Base-by-base conservation (phyloP, 2,329 filamentous ascomycete genomes). In the Apiospora arundinis region DNA sequence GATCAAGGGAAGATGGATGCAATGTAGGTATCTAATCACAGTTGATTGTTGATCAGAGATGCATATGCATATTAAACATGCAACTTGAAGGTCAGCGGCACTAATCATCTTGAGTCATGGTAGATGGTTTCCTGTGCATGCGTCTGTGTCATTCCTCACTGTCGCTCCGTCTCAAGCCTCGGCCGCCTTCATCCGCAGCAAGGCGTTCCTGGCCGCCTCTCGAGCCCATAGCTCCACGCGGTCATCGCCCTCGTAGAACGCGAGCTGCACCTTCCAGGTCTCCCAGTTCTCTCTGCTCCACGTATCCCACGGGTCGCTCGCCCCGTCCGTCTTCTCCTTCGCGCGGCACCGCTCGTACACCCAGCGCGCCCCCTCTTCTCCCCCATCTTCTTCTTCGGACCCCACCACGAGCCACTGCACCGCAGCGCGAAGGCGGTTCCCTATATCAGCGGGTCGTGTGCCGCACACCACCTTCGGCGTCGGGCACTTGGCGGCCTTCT, bases 181-280 rank as follows among this genome's bases (percentile, higher is more conserved):
- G 16, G 18, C 49, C 12, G 49, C 49, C 49, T 25, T 18, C 49
- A 56, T 56, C 25, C 8, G 25, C 25, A 28, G 16, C 49, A 56
- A 6, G 4, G 49, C 49, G 12, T 28, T 32, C 16, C 25, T 21
- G 16, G 49, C 49, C 49, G 25, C 25, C 14, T 32, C 25, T 6
- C 49, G 25, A 3, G 49, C 49, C 49, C 25, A 28, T 14, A 21
- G 2, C 25, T 56, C 49, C 25, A 56, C 49, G 25, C 49, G 49
- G 12, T 56, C 49, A 5, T 56, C 25, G 12, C 25, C 14, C 11
- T 28, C 25, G 5, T 56, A 56, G 49, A 32, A 56, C 14, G 12
- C 49, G n/a, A 73, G 71, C 40, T 73, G 71, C 1, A 68, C 71
- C 67, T 73, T 73, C 72, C 72, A 73, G 37, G 71, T 67, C 28